Evolutionary conservation across 192 early-diverging fungal species (phyloP), one percentile per base, ranked within the genome.

Genomic region (Thamnidium elegans): DNA sequence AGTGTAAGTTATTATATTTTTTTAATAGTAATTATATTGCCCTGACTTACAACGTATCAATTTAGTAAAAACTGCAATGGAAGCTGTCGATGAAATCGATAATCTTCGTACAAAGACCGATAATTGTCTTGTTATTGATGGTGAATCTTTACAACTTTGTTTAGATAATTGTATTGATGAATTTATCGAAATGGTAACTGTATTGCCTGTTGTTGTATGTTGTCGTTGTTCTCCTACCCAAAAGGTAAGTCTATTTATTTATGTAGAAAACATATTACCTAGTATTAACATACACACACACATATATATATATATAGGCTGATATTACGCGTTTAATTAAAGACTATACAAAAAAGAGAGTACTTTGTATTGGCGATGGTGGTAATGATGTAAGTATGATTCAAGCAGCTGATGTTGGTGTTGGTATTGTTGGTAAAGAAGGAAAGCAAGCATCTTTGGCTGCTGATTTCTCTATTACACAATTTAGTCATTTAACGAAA

Each of bases 331-430:
- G 81, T 11, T 62, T 96, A 66, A 91, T 98, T 63, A 90, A 91
- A 67, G 67, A 79, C 3, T 80, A 79, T 47, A 90, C 90, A 1
- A 74, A 84, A 43, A 89, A 90, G 63, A 83, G 93, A 1, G 89
- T 92, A 23, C 85, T 90, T 63, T 92, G 92, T 50, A 94, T 98
- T 52, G 96, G 96, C 51, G 96, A 98, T 73, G 96, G 96, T 53
- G 96, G 94, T 53, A 98, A 98, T 67, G 96, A 98, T 70, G 94
- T 98, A 43, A 89, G 87, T 34, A 98, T 98, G 96, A 98, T 98
- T 64, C 93, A 95, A 69, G 89, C 92, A 0, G 96, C 96, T 0
- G 87, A 98, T 72, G 93, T 98, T 17, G 81, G 96, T 48, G 90
- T 98, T 13, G 96, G 96, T 26, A 91, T 98, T 71, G 94, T 94